These are phyloP conservation scores for Petunia hybrid DNA, from an alignment of 305 asterid genomes.

Conservation along the genomic window DNA sequence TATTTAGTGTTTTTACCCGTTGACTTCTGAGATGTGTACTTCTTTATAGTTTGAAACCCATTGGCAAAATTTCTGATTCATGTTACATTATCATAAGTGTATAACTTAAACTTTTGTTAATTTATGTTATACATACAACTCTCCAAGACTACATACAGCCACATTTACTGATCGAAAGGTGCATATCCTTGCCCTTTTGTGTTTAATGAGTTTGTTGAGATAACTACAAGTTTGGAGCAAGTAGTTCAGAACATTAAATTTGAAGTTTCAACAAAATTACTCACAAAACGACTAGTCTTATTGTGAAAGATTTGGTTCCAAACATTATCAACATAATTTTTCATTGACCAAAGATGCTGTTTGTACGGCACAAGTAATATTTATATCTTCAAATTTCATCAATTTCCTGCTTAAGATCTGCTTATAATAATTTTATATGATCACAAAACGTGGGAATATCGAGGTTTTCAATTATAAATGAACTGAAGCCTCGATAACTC, in stretches of 20 bases:
- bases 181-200: constrained; percentile 55
- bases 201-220: constrained; percentile 65
- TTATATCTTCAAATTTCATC: constrained; percentile 37
- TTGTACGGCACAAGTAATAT: constrained; percentile 44
- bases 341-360: constrained; percentile 54
- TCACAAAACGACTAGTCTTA: neutral
- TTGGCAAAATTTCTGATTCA: no score
- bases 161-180: constrained; percentile 50
- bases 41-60: no score
- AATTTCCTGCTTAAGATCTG: constrained; percentile 46
- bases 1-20: no score
- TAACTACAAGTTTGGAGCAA: constrained; percentile 49
- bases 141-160: neutral
- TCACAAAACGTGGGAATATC: constrained; percentile 42
- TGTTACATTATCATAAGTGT: no score
- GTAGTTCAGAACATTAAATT: constrained; percentile 50
- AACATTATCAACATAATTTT: neutral
- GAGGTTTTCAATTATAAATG: constrained; percentile 46
- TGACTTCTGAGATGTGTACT: no score
- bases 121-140: neutral
- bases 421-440: constrained; percentile 33
- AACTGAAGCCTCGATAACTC: constrained; percentile 64
- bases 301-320: constrained; percentile 2
- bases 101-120: no score
- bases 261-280: neutral